These are phyloP conservation scores for Candida rishiriensis DNA, from an alignment of 805 yeast species.

Conservation along the genomic window DNA sequence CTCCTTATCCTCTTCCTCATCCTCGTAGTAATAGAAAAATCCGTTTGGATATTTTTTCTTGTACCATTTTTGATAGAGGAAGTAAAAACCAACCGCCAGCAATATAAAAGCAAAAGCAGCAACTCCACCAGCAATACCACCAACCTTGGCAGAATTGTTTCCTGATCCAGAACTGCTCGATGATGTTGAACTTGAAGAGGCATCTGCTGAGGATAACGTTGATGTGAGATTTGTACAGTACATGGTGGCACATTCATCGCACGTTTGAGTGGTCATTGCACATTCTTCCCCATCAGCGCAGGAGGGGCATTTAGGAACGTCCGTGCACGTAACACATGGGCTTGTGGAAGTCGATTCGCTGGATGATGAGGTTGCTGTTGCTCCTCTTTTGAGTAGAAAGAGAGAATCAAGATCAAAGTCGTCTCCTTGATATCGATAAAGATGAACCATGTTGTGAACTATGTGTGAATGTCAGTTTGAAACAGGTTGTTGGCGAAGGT, in stretches of 20 bases:
- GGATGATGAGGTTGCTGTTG: not conserved
- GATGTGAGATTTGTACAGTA: conserved; percentile 39
- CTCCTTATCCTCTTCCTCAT: conserved; percentile 22
- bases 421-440: not conserved
- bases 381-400: conserved; percentile 1
- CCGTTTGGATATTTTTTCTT: conserved; percentile 31
- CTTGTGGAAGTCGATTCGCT: too few relatives aligned
- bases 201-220: conserved; percentile 11
- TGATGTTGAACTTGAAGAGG: conserved; percentile 6
- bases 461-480: not conserved
- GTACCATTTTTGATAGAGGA: conserved; percentile 41
- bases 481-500: not conserved
- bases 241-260: conserved; percentile 51
- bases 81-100: conserved; percentile 32
- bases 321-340: conserved; percentile 28
- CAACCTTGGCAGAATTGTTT: conserved; percentile 30
- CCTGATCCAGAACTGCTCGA: conserved; percentile 1
- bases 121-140: conserved; percentile 72
- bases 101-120: conserved; percentile 51
- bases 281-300: conserved; percentile 54
- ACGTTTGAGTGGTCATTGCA: conserved; percentile 50
- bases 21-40: conserved; percentile 27
- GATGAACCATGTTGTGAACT: not conserved
- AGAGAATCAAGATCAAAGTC: not conserved
- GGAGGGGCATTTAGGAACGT: conserved; percentile 45